Evolutionary conservation across 2,329 filamentous ascomycete genomes (phyloP), one percentile per base, ranked within the genome.

Genomic region (Neonectria neomacrospora): DNA sequence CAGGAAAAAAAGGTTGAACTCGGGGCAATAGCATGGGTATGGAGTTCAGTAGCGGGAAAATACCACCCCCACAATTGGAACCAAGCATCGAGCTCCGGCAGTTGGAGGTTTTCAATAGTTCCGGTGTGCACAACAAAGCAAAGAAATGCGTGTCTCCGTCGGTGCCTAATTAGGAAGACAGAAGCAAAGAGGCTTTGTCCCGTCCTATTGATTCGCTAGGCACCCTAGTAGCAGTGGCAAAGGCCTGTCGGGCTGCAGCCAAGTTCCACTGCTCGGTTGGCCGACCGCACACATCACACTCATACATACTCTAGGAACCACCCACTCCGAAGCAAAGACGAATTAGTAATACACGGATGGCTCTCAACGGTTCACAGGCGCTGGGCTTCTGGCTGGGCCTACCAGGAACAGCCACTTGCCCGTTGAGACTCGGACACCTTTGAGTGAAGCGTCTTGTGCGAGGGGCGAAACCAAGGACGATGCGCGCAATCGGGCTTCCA

Each of bases 121-220:
- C 54, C 47, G 34, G 54, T 42, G 58, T 63, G 60, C 60, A 63
- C 26, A 53, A 22, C 9, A 37, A 44, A 55, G 54, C 60, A 47
- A 58, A 42, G 32, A 50, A 54, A 54, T 44, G n/a, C 32, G 41
- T 20, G 20, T 51, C 48, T 55, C 47, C 37, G 32, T 23, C 20
- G 37, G 47, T 50, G 7, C 26, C n/a, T 20, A 22, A 8, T 9
- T 12, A 34, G 47, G 47, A 50, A 32, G n/a, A 50, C 23, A 32
- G 30, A 37, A 16, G 32, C 14, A 37, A 37, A 16, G 34, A 20
- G 28, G 28, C 10, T 34, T n/a, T n/a, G n/a, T n/a, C 47, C 10
- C 18, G n/a, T 8, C 11, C 26, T 30, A n/a, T 14, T 18, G 47
- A 50, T 34, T 50, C 14, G 6, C 34, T 2, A 26, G 23, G 23